Evolutionary conservation across 768 basidiomycete species (phyloP), one percentile per base, ranked within the genome.

Genomic region (Lactifluus piperatus): DNA sequence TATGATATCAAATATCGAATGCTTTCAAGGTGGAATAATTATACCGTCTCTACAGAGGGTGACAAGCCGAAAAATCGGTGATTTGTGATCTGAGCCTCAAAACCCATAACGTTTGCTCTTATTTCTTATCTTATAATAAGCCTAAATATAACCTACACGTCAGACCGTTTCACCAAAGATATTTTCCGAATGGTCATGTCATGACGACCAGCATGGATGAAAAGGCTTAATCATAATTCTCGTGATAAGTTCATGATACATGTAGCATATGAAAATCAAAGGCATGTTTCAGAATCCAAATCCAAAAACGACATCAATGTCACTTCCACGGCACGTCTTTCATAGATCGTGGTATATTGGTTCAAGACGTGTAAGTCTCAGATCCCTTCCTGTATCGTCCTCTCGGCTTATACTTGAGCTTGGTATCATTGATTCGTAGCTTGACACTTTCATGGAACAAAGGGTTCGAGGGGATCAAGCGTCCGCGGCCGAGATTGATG

Each of bases 391-490:
- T 69, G 76, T 79, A 88, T 45, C 55, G 67, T 37, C 86, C 86
- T 36, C 72, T 75, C 8, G 88, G 87, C 45, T 67, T 75, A 68
- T 90, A 89, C 20, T 76, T 75, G 54, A 83, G 68, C 3, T 66
- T 64, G 52, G 70, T 18, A 60, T 77, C 74, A 18, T 73, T 69
- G 73, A 83, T 82, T 46, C 88, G 79, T 60, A 77, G 68, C 70
- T 79, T 76, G 36, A 91, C 88, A 6, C 81, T 81, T 39, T 73
- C 65, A 65, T 90, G 88, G 67, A 90, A 83, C 9, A 75, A 75
- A 0, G 86, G 84, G 45, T 73, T 74, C 7, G 68, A 64, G 9
- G 67, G 65, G 54, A 89, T 78, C 16, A 68, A 61, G 13, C 88
- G 77, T 0, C 84, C 85, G 54, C 71, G 74, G 16, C 86, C 86